Base-by-base conservation (phyloP, 2,329 filamentous ascomycete genomes). In the Diaporthe eres region DNA sequence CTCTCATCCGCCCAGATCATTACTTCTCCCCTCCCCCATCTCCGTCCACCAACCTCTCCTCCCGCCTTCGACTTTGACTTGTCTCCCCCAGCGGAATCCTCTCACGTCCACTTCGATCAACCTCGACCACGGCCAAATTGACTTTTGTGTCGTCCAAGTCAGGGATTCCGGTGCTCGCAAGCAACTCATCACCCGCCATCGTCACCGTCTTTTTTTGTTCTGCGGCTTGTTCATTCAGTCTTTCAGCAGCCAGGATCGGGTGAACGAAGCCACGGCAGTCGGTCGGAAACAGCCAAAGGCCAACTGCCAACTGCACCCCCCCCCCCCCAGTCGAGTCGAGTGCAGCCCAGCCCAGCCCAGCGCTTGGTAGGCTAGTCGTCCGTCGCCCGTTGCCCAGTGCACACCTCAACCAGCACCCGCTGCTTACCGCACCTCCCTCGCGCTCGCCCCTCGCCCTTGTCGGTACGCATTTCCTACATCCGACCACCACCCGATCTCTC, bases 81-180 rank as follows among this genome's bases (percentile, higher is more conserved):
- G 75, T 75, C 63, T 53, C 71, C 72, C 68, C 53, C 44, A 72
- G 34, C 53, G 53, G 73, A 74, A 79, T 75, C 68, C 76, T 75
- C 55, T 70, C 65, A 44, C 75, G 34, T 68, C 60, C 37, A 25
- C n/a, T 39, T 53, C 74, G 58, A 76, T 42, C 67, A 63, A 31
- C 42, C 75, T 60, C 77, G 72, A 77, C 79, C 79, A 76, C 83
- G 82, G 80, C 82, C 82, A 84, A 83, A 85, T 84, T 84, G 79
- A 81, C 71, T 85, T 84, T 84, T 84, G 83, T 79, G 82, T 83
- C 80, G 83, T 81, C 81, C 79, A 78, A 76, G 78, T 78, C 77
- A 79, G 73, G 81, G 79, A 81, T 82, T 80, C 79, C 63, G 79
- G 78, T 81, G 77, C 75, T 73, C 72, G 77, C 78, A 76, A 75